Conservation (phyloP, 2,329 filamentous ascomycete species). For the Aspergillus piperis region DNA sequence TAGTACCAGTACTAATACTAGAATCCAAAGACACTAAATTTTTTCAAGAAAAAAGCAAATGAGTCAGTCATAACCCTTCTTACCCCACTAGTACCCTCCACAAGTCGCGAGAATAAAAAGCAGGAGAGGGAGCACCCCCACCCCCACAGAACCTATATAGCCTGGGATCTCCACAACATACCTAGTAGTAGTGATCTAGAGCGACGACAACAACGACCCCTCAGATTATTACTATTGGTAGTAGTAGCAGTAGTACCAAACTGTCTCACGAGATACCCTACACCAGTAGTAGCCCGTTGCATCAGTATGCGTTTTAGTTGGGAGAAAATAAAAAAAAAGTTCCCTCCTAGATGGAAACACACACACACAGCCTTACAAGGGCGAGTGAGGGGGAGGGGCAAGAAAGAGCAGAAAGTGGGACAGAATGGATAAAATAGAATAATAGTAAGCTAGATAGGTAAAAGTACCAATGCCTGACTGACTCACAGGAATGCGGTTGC, state of each 20-base stretch:
- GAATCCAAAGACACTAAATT: neutral
- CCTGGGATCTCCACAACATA: too few relatives aligned
- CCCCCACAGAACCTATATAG: too few relatives aligned
- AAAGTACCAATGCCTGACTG: too few relatives aligned
- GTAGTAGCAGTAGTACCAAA: conserved; percentile 18
- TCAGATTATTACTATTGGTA: conserved; percentile 13
- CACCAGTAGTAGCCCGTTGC: conserved; percentile 13
- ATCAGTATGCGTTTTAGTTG: conserved; percentile 18
- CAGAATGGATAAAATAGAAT: too few relatives aligned
- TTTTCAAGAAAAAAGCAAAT: neutral
- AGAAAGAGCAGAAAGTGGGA: too few relatives aligned
- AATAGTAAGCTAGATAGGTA: neutral
- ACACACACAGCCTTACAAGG: too few relatives aligned
- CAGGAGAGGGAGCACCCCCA: too few relatives aligned
- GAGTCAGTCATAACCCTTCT: neutral
- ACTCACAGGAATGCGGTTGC: too few relatives aligned
- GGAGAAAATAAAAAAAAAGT: too few relatives aligned
- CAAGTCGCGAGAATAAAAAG: neutral
- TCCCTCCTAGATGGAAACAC: too few relatives aligned
- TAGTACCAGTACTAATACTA: conserved; percentile 13
- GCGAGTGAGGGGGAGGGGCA: too few relatives aligned
- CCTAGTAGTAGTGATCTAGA: too few relatives aligned
- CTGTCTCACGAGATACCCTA: conserved; percentile 16
- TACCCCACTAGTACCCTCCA: neutral
- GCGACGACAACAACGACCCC: neutral